Percentiles rank a stretch among this genome's conserved stretches.
Evolutionary conservation across 208 protist species (phyloP).

Genomic region (Wallacemonas sp.): DNA sequence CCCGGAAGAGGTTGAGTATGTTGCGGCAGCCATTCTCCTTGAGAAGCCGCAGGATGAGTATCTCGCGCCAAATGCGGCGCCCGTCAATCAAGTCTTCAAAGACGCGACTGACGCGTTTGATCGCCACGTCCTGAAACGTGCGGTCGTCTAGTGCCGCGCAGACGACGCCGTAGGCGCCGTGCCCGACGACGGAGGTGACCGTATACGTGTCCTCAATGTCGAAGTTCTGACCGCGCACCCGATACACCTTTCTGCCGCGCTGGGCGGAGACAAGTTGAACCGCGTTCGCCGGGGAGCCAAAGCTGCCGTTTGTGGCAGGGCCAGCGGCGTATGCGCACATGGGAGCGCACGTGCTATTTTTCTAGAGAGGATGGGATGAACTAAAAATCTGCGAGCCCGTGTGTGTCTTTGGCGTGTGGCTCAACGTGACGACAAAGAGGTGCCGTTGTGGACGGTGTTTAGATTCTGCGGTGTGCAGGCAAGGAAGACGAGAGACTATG

Average conservation of each 20-base stretch:
- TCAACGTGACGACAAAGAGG: too few relatives aligned
- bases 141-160: constrained; percentile 78
- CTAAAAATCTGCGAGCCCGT: too few relatives aligned
- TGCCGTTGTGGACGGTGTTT: too few relatives aligned
- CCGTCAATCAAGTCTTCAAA: constrained; percentile 96
- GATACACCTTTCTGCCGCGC: constrained; percentile 86
- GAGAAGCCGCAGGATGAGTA: constrained; percentile 93
- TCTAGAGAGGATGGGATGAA: constrained; percentile 3
- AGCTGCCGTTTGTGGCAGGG: constrained; percentile 28
- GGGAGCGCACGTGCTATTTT: neutral
- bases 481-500: too few relatives aligned
- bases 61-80: constrained; percentile 97
- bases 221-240: constrained; percentile 79
- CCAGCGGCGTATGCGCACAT: constrained; percentile 5
- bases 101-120: constrained; percentile 96
- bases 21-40: constrained; percentile 92
- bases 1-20: constrained; percentile 76
- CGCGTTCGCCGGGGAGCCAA: constrained; percentile 27
- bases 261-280: constrained; percentile 75
- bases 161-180: constrained; percentile 91
- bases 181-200: constrained; percentile 76
- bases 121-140: constrained; percentile 92
- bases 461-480: too few relatives aligned
- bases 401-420: too few relatives aligned
- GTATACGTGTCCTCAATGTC: constrained; percentile 90